Evolutionary conservation across 2,329 filamentous ascomycete species (phyloP), one percentile per base, ranked within the genome.

Genomic region (Trichoderma harzianum): DNA sequence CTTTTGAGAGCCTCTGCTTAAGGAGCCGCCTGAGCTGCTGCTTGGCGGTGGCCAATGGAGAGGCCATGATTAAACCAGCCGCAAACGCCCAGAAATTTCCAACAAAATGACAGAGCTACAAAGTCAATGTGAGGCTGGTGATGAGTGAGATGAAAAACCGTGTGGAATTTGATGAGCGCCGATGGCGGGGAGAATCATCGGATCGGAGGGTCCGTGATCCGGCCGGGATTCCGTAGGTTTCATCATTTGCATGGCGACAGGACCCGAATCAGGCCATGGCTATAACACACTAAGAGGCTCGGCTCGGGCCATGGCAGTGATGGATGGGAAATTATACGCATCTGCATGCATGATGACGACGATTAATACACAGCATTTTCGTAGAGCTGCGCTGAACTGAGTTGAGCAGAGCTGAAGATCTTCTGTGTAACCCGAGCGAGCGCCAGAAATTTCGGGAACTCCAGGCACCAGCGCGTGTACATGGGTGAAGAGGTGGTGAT

Each of bases 21-120:
- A 97, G 91, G 68, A 87, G 82, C 74, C 85, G 86, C 71, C 95
- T 88, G 73, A 97, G 84, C 76, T 93, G 91, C 79, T 92, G 91
- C 83, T 97, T 97, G 58, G 92, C 90, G 72, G 87, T 85, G 74
- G 86, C 86, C 70, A 94, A 82, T 4, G 80, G 74, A 66, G 88
- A 83, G 60, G 87, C 82, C 86, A 89, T 90, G 16, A 2, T 30
- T 5, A 30, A 26, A 1, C 1, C 26, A 18, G 21, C 34, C 21
- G 5, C 26, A n/a, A 32, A 10, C 7, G 24, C 14, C 34, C 18
- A 18, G 5, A 30, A 60, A 43, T 32, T n/a, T 3, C 1, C 1
- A 14, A 1, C 5, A 10, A 64, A 21, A 32, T 12, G 2, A 58
- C 28, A 24, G 16, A 18, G 32, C 51, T 57, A 7, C 16, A 18